Percentiles rank a stretch among this genome's conserved stretches.
Conservation (phyloP, 2,329 filamentous ascomycete genomes). For the Zymoseptoria crescenta region DNA sequence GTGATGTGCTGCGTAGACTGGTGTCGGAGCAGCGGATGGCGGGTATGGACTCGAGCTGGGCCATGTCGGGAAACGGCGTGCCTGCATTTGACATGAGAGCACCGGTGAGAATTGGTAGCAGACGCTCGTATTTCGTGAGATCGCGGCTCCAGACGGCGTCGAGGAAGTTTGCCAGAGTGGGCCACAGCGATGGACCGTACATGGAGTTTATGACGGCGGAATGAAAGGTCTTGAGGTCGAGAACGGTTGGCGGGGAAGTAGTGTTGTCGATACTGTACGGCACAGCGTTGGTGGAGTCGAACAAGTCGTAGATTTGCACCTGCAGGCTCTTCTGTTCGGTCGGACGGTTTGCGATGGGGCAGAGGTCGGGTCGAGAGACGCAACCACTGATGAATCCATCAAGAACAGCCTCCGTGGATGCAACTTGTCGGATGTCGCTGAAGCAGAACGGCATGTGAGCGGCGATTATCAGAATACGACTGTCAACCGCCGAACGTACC, state of each 20-base stretch:
- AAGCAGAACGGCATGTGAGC: not conserved
- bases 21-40: conserved; percentile 1
- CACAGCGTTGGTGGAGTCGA: not conserved
- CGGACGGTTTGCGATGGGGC: not conserved
- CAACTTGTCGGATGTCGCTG: not conserved
- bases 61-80: not conserved
- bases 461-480: not conserved
- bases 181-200: not conserved
- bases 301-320: not conserved
- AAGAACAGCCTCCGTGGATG: not conserved
- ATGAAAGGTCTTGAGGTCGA: not conserved
- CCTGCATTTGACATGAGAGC: not conserved
- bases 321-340: not conserved
- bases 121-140: not conserved
- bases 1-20: not conserved
- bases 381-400: not conserved
- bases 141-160: not conserved
- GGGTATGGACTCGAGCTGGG: not conserved
- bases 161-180: not conserved
- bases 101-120: not conserved
- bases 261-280: not conserved
- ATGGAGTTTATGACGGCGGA: not conserved
- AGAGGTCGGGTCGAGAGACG: not conserved
- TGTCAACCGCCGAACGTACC: not conserved
- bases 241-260: not conserved